Evolutionary conservation across 306 rosid genomes (phyloP), one percentile per base, ranked within the genome.

Genomic region (Dryas alaskensis): DNA sequence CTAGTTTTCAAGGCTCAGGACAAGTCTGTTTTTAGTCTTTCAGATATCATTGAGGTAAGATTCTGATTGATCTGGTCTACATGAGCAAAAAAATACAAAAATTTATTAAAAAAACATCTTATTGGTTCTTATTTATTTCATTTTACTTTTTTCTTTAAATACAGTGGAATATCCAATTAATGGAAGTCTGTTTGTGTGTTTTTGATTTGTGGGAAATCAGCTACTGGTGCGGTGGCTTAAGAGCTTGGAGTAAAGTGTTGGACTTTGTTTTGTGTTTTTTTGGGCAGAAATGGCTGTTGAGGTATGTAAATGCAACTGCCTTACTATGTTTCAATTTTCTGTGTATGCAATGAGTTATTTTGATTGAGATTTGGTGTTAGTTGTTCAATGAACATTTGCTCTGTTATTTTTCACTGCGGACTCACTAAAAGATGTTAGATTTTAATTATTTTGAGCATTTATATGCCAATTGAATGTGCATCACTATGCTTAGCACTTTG

Each of bases 1-100:
- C 37, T 31, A 2, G 37, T 2, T 31, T 2, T 31, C 37, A 31
- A 31, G 37, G 37, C 63, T 54, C 4, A 6, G 48, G 43, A 25
- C n/a, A 31, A 10, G 51, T 69, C 65, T 0, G 10, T 64, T 65
- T 60, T 81, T 58, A 53, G 83, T 77, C 64, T 49, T 44, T 47
- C 22, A 2, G 53, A n/a, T n/a, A 14, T 52, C 39, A 50, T 69
- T 10, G 19, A 58, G 79, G 84, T 81, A 55, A 40, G 77, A 79
- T 79, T 69, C 73, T 74, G 76, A 48, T 77, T 85, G 88, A 86
- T 88, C 88, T 74, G 84, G 60, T 78, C 54, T 75, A 0, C 51
- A 46, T 49, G 63, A 70, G 60, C 58, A 46, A 17, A 17, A 31
- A 7, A 40, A 25, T 44, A 7, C 27, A 65, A 3, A 17, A 19